Percentiles rank a stretch among this genome's conserved stretches.
Conservation (phyloP, 176 grass and related monocot genomes). For the Triticum turgidum region DNA sequence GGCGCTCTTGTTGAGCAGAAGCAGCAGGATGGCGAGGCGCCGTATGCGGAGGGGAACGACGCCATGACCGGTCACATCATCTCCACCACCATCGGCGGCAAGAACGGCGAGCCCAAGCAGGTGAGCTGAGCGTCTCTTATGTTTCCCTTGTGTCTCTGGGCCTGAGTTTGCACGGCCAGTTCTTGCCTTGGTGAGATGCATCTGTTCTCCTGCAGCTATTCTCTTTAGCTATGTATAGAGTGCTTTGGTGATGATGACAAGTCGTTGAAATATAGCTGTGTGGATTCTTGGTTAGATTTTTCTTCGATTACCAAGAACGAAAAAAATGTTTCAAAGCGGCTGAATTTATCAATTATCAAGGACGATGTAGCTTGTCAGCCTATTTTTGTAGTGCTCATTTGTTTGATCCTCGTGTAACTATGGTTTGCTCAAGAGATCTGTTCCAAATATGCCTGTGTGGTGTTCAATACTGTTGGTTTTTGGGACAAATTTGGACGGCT, state of each 20-base stretch:
- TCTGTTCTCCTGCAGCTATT: neutral
- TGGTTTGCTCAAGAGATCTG: neutral
- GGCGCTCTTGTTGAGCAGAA: neutral
- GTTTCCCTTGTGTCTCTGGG: no score
- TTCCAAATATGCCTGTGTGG: conserved; percentile 1
- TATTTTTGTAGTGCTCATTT: neutral
- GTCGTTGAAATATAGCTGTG: neutral
- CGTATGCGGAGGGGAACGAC: conserved; percentile 49
- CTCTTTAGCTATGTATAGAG: neutral
- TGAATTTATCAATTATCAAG: no score
- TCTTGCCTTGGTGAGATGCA: no score
- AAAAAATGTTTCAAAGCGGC: no score
- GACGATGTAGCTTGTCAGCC: neutral
- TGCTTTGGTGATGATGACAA: neutral
- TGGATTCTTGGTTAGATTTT: neutral
- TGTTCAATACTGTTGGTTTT: neutral
- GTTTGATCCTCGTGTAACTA: neutral
- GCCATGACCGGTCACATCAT: conserved; percentile 79
- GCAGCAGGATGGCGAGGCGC: conserved; percentile 41
- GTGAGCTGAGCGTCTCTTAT: no score
- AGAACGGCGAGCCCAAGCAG: conserved; percentile 34
- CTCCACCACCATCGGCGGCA: conserved; percentile 73
- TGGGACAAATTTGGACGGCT: neutral
- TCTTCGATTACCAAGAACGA: neutral
- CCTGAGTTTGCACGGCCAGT: no score